Evolutionary conservation across 2,329 filamentous ascomycete genomes (phyloP), one percentile per base, ranked within the genome.

Genomic region (Penicillium brevicompactum): DNA sequence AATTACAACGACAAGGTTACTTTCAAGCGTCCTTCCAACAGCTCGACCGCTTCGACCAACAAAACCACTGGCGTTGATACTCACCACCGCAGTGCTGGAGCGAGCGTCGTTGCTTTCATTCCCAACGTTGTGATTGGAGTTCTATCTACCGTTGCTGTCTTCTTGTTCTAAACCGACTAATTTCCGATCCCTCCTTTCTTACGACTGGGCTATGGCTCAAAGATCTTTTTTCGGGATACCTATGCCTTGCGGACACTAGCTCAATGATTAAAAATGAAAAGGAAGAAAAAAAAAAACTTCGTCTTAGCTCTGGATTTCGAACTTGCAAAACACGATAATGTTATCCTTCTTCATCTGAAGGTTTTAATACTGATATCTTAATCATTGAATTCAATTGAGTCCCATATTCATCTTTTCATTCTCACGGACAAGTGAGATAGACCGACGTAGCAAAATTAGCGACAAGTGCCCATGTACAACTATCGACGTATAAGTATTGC

Each of bases 1-100:
- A 45, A 55, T 30, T 66, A 66, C 57, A 66, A 66, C 34, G 51
- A 56, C 18, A 60, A 69, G 46, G 68, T 71, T 32, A 71, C 65
- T 22, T 62, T 62, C 13, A 70, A 62, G 31, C 68, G 62, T 31
- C 22, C 61, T 47, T 53, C 37, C n/a, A 55, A 44, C 40, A 45
- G 24, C 24, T 27, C 24, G 24, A 27, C 49, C 0, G 44, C 53
- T 21, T 45, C 43, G 10, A 54, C 18, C 10, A 55, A 57, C 49
- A 55, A 59, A n/a, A 55, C 63, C 27, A 52, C 55, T 16, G 40
- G 52, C 24, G 51, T 48, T n/a, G 32, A 54, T 34, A 41, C 62
- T 31, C 37, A 47, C 13, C 43, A 60, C 34, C 53, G 50, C n/a
- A 59, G 51, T 30, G 55, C 54, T 45, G 59, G 38, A 24, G 48